Conservation (phyloP, 192 early-diverging fungal genomes). For the Mortierella hygrophila region DNA sequence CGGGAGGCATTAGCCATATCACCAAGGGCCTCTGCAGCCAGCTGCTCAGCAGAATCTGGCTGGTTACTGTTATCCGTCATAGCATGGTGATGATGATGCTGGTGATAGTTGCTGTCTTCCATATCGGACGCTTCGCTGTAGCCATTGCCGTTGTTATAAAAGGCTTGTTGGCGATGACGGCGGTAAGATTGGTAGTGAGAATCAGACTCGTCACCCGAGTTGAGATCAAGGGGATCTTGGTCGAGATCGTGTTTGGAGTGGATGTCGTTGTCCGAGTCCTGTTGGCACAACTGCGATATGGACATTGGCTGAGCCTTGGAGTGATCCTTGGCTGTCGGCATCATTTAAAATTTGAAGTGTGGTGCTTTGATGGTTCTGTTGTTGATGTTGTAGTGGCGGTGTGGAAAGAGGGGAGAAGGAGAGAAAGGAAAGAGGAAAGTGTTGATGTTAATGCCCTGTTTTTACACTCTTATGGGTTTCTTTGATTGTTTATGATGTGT, state of each 20-base stretch:
- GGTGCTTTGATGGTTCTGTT: background rate
- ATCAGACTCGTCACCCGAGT: conserved; percentile 23
- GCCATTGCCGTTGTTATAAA: background rate
- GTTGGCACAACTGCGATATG: conserved; percentile 46
- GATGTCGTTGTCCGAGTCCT: conserved; percentile 26
- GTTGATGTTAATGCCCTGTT: background rate
- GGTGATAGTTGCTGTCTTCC: conserved; percentile 12
- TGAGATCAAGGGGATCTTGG: conserved; percentile 24
- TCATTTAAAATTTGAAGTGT: background rate
- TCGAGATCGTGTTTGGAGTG: conserved; percentile 27
- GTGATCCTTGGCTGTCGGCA: conserved; percentile 38
- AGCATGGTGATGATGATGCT: conserved; percentile 18
- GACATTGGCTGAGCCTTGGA: conserved; percentile 51
- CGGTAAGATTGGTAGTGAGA: conserved; percentile 3
- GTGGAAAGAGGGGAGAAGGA: background rate
- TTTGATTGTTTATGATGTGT: background rate
- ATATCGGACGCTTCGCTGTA: conserved; percentile 27
- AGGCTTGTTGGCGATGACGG: background rate
- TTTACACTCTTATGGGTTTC: background rate
- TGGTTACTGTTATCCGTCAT: background rate
- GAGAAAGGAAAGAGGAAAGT: background rate
- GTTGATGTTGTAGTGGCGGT: background rate
- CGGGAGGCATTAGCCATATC: conserved; percentile 39
- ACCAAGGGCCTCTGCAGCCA: conserved; percentile 43
- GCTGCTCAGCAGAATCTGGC: conserved; percentile 31